These are phyloP conservation scores for Carex cristatella DNA, from an alignment of 176 grass and related monocot species.

Conservation along the genomic window DNA sequence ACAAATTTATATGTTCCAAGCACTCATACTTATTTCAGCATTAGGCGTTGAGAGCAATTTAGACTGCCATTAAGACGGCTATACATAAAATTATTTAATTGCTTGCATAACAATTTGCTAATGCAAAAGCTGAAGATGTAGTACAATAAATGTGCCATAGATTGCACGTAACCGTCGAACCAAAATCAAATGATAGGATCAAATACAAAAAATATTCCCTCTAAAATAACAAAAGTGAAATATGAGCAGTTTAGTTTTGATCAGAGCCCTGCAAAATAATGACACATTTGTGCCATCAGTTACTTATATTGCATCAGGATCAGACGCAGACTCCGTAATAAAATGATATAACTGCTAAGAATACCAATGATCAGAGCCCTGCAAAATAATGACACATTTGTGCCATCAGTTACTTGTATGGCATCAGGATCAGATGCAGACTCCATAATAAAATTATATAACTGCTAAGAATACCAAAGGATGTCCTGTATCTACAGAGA, in stretches of 20 bases:
- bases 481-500: not conserved
- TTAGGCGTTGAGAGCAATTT: not conserved
- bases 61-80: not conserved
- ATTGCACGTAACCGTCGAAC: not conserved
- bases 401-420: not conserved
- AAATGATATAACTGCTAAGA: too few relatives aligned
- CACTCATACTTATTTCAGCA: not conserved
- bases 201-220: too few relatives aligned
- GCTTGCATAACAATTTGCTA: not conserved
- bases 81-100: not conserved
- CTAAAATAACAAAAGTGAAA: not conserved
- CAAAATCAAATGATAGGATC: not conserved
- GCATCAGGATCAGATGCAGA: not conserved
- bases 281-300: not conserved
- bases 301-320: not conserved
- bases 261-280: not conserved
- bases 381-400: too few relatives aligned
- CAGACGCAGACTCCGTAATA: too few relatives aligned
- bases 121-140: not conserved
- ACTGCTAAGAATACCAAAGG: not conserved
- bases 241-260: not conserved
- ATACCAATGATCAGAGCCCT: too few relatives aligned
- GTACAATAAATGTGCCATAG: not conserved
- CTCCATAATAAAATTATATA: not conserved
- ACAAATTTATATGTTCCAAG: not conserved